phyloP scores from a whole-genome alignment of 2,329 filamentous ascomycete genomes.

The Arthrobotrys conoides region DNA sequence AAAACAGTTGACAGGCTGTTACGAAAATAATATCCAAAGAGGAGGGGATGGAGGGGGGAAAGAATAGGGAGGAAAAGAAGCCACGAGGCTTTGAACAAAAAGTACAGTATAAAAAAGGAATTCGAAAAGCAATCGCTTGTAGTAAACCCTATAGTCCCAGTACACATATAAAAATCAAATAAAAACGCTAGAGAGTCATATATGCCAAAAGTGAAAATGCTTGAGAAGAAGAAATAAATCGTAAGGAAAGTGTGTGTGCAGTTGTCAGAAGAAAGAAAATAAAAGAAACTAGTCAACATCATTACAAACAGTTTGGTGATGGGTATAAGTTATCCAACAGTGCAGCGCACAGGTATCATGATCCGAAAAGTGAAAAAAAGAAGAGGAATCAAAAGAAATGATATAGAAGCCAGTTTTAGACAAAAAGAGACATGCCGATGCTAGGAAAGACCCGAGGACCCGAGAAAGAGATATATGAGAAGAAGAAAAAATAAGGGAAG shows the following conservation, averaged over 20 bases:
- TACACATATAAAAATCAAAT: constrained; percentile 1
- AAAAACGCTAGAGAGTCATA: constrained; percentile 16
- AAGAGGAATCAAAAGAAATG: constrained; percentile 1
- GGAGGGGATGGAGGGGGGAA: background rate
- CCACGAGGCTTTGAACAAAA: background rate
- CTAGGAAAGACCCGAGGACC: constrained; percentile 13
- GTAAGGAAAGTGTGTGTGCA: constrained; percentile 10
- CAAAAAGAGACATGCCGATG: constrained; percentile 36
- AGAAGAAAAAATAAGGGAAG: background rate
- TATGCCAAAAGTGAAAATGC: constrained; percentile 25
- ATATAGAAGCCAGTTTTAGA: background rate
- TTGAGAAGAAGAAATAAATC: background rate
- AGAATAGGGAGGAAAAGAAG: background rate
- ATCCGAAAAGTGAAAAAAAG: constrained; percentile 4
- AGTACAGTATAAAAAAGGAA: constrained; percentile 1
- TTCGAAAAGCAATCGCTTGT: background rate
- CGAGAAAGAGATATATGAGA: constrained; percentile 11
- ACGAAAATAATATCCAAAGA: constrained; percentile 13
- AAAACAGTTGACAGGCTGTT: background rate
- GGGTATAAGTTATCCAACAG: constrained; percentile 53
- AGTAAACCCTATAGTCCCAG: constrained; percentile 16
- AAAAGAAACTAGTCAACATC: constrained; percentile 34
- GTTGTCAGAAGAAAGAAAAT: constrained; percentile 7
- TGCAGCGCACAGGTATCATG: constrained; percentile 61
- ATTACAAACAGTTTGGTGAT: constrained; percentile 32